Evolutionary conservation across 768 basidiomycete genomes (phyloP), one percentile per base, ranked within the genome.

Genomic region (Dictyophora rubrovolvata): DNA sequence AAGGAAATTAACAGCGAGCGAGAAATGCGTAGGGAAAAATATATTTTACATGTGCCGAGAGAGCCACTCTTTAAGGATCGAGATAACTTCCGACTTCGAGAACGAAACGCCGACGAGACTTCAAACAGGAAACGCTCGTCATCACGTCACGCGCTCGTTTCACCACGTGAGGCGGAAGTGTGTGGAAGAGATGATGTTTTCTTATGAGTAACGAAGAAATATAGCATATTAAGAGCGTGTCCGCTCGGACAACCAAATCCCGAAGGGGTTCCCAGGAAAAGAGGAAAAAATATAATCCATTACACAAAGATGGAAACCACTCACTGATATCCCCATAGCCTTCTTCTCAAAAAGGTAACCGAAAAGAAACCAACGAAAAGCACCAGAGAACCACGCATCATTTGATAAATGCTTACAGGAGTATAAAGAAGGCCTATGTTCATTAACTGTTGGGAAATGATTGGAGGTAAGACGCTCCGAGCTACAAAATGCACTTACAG

Each of bases 321-420:
- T 42, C 68, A 91, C 86, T 96, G 93, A 70, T 94, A 94, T 56
- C 89, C 75, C 82, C 84, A 90, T 49, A 95, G 82, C 62, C 79
- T 81, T 63, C 94, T 84, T 53, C 79, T 81, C 60, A 99, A 83
- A 78, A 98, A 98, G 59, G 93, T 69, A 66, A 98, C 93, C 54
- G 87, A 89, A 65, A 98, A 81, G 57, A 89, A 68, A 50, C 93
- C 95, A 61, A 98, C 95, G 72, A 93, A 98, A 56, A 95, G 80
- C 52, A 96, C 92, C 59, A 96, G 83, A 48, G 92, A 87, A 54
- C 94, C 93, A 60, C 88, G 84, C 61, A 86, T 91, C 93, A 96
- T 95, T 72, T 96, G 95, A 76, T 91, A 98, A 65, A 97, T 92
- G 48, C 90, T 93, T 56, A 99, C 96, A 28, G 95, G 95, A 1